Evolutionary conservation across 2,329 filamentous ascomycete genomes (phyloP), one percentile per base, ranked within the genome.

Genomic region (Phoma sp.): DNA sequence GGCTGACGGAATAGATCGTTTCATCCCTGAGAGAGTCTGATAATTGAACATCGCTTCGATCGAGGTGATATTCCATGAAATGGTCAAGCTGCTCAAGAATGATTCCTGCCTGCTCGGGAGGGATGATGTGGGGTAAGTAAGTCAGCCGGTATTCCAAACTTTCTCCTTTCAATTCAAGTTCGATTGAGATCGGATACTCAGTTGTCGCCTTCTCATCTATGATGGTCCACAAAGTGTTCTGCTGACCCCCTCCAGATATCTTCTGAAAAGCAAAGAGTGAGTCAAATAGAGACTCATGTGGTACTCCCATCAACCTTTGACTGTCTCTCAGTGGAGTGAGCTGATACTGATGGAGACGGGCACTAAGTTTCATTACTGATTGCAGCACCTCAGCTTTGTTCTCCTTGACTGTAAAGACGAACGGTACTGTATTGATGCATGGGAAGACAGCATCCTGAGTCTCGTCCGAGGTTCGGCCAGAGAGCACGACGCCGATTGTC

Each of bases 241-340:
- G 32, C 54, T 49, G 32, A 47, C 60, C 14, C 46, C 75, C 61
- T 8, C 27, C 51, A 7, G 58, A 18, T 53, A 79, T 67, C 60
- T 89, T 90, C 67, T 96, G 93, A 66, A 92, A 93, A 0, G 91
- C 89, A 55, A 97, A 85, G 1, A 97, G 79, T 0, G 91, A 93
- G 67, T 97, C 92, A 62, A 97, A 96, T 0, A 95, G 79, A 0
- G 82, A 78, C 6, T 84, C 81, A 23, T 88, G 84, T 0, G 87
- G 78, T 53, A 84, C 81, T 0, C 86, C 87, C 14, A 90, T 80
- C 82, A 87, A 88, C 44, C 83, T 85, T 64, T 96, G 90, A 8
- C 96, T 87, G 27, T 85, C 83, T 3, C 82, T 80, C 6, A 96
- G 78, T 0, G 91, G 85, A 0, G 85, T 85, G 62, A 89, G 88